Conservation (phyloP, 2,329 filamentous ascomycete species). For the Epichloe scottii region DNA sequence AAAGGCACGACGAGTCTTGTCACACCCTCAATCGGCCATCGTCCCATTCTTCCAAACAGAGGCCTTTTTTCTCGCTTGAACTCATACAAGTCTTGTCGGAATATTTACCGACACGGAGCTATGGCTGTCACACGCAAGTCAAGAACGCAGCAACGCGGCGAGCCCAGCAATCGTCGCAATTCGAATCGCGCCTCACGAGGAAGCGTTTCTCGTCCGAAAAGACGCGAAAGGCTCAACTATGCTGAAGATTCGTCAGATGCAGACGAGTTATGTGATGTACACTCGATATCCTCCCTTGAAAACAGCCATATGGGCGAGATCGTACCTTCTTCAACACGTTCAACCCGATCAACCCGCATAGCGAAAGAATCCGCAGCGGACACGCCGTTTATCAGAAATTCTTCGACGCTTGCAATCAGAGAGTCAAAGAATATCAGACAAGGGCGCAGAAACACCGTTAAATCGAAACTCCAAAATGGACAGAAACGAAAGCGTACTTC, state of each 20-base stretch:
- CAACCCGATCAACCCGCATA: not conserved
- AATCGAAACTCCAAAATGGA: not conserved
- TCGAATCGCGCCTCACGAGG: constrained; percentile 10
- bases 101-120: not conserved
- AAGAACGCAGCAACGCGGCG: not conserved
- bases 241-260: constrained; percentile 2
- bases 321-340: not conserved
- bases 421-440: no score
- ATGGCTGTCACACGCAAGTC: constrained; percentile 18
- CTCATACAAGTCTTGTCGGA: not conserved
- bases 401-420: not conserved
- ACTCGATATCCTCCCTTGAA: not conserved
- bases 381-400: not conserved
- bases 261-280: not conserved
- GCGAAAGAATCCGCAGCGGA: not conserved
- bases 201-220: constrained; percentile 4
- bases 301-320: not conserved
- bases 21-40: not conserved
- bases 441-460: not conserved
- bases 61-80: not conserved
- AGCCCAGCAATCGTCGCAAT: constrained; percentile 12
- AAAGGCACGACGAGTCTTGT: not conserved
- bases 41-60: not conserved
- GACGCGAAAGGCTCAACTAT: constrained; percentile 4
- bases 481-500: constrained; percentile 12